Percentiles rank a stretch among this genome's conserved stretches.
Evolutionary conservation across 352 stramenopile species (phyloP).

Genomic region (Globisporangium emineosum): DNA sequence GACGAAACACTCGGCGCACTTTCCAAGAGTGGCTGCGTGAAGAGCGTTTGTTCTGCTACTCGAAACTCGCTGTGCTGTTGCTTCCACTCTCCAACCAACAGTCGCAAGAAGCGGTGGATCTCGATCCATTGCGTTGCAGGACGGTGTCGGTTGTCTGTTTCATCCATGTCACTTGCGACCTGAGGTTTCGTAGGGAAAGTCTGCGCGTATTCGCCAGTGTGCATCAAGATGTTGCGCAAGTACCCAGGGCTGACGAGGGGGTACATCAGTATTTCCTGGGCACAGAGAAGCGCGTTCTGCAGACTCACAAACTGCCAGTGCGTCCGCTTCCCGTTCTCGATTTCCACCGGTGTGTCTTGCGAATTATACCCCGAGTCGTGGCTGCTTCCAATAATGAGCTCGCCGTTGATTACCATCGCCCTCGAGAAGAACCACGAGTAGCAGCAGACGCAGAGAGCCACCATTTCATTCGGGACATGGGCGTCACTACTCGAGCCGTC

Average conservation of each 20-base stretch:
- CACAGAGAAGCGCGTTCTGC: slow-evolving; percentile 50
- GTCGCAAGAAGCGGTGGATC: slow-evolving; percentile 56
- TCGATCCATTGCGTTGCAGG: slow-evolving; percentile 43
- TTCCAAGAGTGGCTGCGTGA: slow-evolving; percentile 27
- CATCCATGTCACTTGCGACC: background rate
- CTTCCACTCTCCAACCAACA: slow-evolving; percentile 71
- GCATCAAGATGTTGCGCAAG: slow-evolving; percentile 51
- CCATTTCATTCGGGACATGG: slow-evolving; percentile 42
- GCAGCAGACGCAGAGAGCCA: slow-evolving; percentile 49
- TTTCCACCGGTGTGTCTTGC: background rate
- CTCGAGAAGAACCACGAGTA: slow-evolving; percentile 63
- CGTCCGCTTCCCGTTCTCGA: slow-evolving; percentile 22
- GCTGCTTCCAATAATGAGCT: slow-evolving; percentile 16
- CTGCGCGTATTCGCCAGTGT: slow-evolving; percentile 55
- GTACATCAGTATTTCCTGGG: slow-evolving; percentile 69
- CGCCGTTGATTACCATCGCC: slow-evolving; percentile 56
- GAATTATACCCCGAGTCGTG: background rate
- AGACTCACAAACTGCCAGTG: slow-evolving; percentile 67
- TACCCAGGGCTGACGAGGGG: slow-evolving; percentile 63
- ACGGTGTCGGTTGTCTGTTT: background rate
- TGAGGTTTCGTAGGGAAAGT: slow-evolving; percentile 3
- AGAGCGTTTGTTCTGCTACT: slow-evolving; percentile 43
- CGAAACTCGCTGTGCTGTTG: slow-evolving; percentile 60
- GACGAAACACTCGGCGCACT: background rate
- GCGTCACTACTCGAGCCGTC: slow-evolving; percentile 22